These are phyloP conservation scores for Carex arenaria DNA, from an alignment of 202 grass and related monocot genomes.

Conservation along the genomic window DNA sequence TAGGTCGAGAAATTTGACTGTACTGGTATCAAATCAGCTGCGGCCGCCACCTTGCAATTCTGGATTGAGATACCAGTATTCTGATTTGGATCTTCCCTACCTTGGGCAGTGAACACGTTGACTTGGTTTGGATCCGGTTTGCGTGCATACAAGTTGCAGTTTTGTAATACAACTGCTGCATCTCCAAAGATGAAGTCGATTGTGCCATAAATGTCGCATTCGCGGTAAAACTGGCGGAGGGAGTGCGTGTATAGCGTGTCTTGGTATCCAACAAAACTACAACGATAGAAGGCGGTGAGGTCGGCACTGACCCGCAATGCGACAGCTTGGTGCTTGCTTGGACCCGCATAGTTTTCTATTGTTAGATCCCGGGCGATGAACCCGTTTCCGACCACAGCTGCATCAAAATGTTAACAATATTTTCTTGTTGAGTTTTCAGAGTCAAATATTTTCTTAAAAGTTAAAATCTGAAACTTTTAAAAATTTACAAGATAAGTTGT, in stretches of 20 bases:
- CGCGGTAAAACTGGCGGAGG: conserved; percentile 81
- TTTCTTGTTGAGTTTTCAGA: neutral
- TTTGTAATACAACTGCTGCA: conserved; percentile 59
- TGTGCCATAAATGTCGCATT: conserved; percentile 82
- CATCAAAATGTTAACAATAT: neutral
- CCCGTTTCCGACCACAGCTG: conserved; percentile 59
- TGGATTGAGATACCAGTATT: conserved; percentile 74
- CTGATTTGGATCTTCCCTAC: conserved; percentile 64
- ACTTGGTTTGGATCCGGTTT: conserved; percentile 36
- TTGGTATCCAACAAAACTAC: conserved; percentile 79
- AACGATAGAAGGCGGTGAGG: conserved; percentile 59
- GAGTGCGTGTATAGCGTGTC: conserved; percentile 76
- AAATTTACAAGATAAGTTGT: neutral
- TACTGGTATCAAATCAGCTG: conserved; percentile 47
- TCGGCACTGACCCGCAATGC: conserved; percentile 54
- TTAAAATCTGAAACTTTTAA: neutral
- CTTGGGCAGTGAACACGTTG: conserved; percentile 76
- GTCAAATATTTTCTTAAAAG: neutral
- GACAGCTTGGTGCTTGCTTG: conserved; percentile 65
- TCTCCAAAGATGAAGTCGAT: conserved; percentile 82
- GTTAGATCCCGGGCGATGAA: conserved; percentile 71
- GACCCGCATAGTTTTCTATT: conserved; percentile 72
- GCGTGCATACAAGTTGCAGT: conserved; percentile 70
- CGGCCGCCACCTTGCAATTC: conserved; percentile 58
- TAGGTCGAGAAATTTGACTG: conserved; percentile 34